These are phyloP conservation scores for Penicillium roqueforti DNA, from an alignment of 495 filamentous ascomycete species.

Conservation along the genomic window DNA sequence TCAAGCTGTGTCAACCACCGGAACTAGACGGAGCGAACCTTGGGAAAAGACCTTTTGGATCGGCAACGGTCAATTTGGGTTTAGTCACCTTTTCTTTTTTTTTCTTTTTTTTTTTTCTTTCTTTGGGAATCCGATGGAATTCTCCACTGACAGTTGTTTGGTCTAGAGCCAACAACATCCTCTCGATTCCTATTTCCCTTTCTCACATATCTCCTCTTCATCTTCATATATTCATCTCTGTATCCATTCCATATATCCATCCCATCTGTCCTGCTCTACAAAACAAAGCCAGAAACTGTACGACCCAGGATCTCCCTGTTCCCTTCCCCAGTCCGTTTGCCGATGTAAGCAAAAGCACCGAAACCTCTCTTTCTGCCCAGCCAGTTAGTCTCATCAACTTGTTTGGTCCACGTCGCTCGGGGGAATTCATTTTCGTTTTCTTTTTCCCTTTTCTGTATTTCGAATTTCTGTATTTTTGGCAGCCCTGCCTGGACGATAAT, in stretches of 20 bases:
- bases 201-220: background rate
- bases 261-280: no score
- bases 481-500: background rate
- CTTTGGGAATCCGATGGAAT: background rate
- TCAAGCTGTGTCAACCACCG: conserved; percentile 15
- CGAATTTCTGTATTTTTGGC: conserved; percentile 3
- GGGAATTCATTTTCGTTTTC: conserved; percentile 9
- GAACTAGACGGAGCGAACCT: conserved; percentile 18
- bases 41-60: background rate
- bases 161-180: background rate
- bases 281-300: background rate
- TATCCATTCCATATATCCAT: no score
- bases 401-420: conserved; percentile 19
- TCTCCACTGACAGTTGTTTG: background rate
- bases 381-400: conserved; percentile 17
- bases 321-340: conserved; percentile 20
- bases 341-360: conserved; percentile 14
- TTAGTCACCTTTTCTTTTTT: background rate
- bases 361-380: conserved; percentile 20
- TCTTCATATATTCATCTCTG: no score
- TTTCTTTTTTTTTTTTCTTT: background rate
- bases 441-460: background rate
- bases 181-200: background rate
- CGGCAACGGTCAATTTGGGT: background rate
- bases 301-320: conserved; percentile 23